These are phyloP conservation scores for Musa acuminata DNA, from an alignment of 176 grass and related monocot species.

Conservation along the genomic window DNA sequence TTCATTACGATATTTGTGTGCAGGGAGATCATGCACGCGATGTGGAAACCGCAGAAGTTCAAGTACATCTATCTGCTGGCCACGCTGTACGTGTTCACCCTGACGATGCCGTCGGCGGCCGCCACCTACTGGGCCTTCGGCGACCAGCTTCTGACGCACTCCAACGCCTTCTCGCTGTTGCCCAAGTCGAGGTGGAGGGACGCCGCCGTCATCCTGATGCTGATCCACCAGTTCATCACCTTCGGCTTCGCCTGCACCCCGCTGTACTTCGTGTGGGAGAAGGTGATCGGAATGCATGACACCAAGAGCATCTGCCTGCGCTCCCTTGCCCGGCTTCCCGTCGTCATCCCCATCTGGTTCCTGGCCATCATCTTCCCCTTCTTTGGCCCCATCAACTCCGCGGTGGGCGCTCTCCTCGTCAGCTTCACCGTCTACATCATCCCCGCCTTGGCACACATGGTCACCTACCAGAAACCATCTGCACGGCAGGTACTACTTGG, in stretches of 20 bases:
- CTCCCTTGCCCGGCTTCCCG: constrained; percentile 43
- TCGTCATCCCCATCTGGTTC: constrained; percentile 78
- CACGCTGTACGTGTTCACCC: constrained; percentile 79
- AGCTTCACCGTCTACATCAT: constrained; percentile 89
- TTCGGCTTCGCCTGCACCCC: constrained; percentile 25
- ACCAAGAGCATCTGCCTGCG: constrained; percentile 54
- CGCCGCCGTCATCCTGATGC: constrained; percentile 63
- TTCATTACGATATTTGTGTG: neutral
- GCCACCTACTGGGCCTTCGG: constrained; percentile 78
- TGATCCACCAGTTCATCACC: constrained; percentile 60
- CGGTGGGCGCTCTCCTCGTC: constrained; percentile 66
- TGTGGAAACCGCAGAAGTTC: constrained; percentile 83
- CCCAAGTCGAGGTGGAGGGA: constrained; percentile 51
- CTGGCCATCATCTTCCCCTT: constrained; percentile 82
- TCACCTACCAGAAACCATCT: constrained; percentile 50
- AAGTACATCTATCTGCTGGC: constrained; percentile 77
- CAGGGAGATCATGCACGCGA: constrained; percentile 89
- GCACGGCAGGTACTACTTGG: constrained; percentile 29
- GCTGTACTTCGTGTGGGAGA: constrained; percentile 23
- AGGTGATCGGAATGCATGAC: constrained; percentile 53
- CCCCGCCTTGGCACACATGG: constrained; percentile 51
- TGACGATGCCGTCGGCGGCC: constrained; percentile 60
- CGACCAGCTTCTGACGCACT: constrained; percentile 57
- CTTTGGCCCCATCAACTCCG: constrained; percentile 84
- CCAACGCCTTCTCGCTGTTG: constrained; percentile 71